Evolutionary conservation across 768 basidiomycete species (phyloP), one percentile per base, ranked within the genome.

Genomic region (Leucogyrophana mollusca): DNA sequence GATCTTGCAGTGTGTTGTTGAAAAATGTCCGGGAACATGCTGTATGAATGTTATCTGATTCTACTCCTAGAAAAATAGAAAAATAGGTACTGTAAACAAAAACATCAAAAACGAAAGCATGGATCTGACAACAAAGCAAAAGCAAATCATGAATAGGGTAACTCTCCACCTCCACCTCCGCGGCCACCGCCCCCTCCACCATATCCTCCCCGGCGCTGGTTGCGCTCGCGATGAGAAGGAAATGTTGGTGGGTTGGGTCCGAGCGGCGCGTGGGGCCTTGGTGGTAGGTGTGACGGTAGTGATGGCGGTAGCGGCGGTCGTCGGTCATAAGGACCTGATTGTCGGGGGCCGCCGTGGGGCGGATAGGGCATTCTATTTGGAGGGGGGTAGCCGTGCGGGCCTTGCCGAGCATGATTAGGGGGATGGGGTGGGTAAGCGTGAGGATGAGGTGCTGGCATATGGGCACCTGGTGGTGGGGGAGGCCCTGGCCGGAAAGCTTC

Each of bases 401-500:
- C 3, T 7, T 36, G 30, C 4, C 16, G 43, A 33, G 30, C 21
- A 1, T 13, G 11, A 11, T 33, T 9, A 7, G 25, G 13, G 5
- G 48, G 36, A 38, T 53, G 33, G 3, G 8, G 21, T 1, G 33
- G 35, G n/a, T 35, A 21, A 1, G 27, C 30, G 48, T 45, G 47
- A 17, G 52, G 52, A 17, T 66, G 68, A 34, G 69, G 45, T 9
- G 66, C 60, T 0, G 66, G 46, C 21, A 64, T 27, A 16, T 66
- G 54, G 18, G 67, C 56, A 4, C 56, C 56, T 9, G 60, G 53
- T 0, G 60, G 57, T 9, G 62, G 58, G 9, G 57, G 57, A 17
- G 51, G 66, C 16, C 56, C 69, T 46, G 40, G 59, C 36, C 62
- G 67, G 60, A 62, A 69, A 40, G 53, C 54, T 47, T 55, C 69